phyloP scores from a whole-genome alignment of 805 yeast genomes.

The Wickerhamomyces sydowiorum region DNA sequence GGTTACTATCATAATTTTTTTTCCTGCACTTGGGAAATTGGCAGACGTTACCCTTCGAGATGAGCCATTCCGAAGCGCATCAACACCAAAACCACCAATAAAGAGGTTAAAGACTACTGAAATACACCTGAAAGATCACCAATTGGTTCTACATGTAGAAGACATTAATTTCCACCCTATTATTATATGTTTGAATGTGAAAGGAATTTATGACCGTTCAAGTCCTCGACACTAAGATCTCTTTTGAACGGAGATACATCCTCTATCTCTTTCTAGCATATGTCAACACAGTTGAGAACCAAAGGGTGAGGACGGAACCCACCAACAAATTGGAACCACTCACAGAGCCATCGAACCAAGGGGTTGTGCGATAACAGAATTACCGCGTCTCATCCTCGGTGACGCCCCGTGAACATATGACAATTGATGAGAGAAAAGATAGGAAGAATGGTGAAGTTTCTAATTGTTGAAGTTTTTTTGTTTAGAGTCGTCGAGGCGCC shows the following conservation, averaged over 20 bases:
- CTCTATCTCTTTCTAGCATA: slow-evolving; percentile 6
- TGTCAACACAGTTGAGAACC: slow-evolving; percentile 2
- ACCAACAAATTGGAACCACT: background rate
- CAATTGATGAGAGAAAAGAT: background rate
- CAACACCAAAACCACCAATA: no score
- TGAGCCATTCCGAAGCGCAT: no score
- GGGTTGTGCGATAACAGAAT: background rate
- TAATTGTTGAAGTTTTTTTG: background rate
- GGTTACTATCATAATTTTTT: background rate
- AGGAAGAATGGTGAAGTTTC: background rate
- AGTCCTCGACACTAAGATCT: slow-evolving; percentile 6
- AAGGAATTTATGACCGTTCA: slow-evolving; percentile 16
- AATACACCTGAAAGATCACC: background rate
- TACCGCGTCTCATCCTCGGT: background rate
- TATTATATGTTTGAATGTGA: slow-evolving; percentile 2
- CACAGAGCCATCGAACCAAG: slow-evolving; percentile 1
- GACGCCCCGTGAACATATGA: background rate
- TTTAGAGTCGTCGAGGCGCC: background rate
- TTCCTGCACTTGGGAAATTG: background rate
- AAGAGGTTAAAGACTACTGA: no score
- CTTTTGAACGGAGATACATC: slow-evolving; percentile 13
- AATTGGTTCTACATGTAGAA: no score
- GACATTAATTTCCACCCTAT: background rate
- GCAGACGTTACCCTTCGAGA: slow-evolving; percentile 1
- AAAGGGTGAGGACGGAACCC: slow-evolving; percentile 1